phyloP scores from a whole-genome alignment of 108 stramenopile genomes.

The Nitzschia inconspicua region DNA sequence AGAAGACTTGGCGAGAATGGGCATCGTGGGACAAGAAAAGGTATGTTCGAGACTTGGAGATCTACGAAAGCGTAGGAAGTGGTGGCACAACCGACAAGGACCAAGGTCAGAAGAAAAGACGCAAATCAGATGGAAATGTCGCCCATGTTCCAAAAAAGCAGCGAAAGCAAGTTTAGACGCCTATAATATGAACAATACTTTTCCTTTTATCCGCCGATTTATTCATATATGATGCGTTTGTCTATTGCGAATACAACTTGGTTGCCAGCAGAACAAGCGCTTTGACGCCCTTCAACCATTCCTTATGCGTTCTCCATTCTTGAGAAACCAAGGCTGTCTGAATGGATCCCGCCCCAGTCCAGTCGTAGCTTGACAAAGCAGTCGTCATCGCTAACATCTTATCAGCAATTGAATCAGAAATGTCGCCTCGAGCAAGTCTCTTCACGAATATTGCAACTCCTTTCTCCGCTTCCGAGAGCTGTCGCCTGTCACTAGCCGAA shows the following conservation, averaged over 20 bases:
- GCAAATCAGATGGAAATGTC: neutral
- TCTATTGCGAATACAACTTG: slow-evolving; percentile 50
- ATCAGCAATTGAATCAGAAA: slow-evolving; percentile 51
- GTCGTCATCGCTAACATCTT: slow-evolving; percentile 47
- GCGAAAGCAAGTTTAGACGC: neutral
- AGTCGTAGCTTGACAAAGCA: slow-evolving; percentile 58
- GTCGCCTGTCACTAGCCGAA: slow-evolving; percentile 65
- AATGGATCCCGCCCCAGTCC: slow-evolving; percentile 50
- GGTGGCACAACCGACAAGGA: neutral
- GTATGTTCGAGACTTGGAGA: slow-evolving; percentile 46
- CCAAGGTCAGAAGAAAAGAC: neutral
- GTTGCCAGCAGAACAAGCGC: slow-evolving; percentile 82
- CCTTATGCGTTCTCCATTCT: slow-evolving; percentile 92
- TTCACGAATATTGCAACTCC: slow-evolving; percentile 73
- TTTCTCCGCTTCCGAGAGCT: slow-evolving; percentile 74
- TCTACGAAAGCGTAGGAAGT: slow-evolving; percentile 8
- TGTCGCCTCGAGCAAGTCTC: slow-evolving; percentile 58
- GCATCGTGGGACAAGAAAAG: slow-evolving; percentile 76
- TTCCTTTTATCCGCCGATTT: no score
- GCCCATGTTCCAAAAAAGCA: slow-evolving; percentile 6
- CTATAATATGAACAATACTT: neutral
- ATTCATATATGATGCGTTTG: no score
- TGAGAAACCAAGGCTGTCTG: slow-evolving; percentile 75
- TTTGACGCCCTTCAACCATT: slow-evolving; percentile 96
- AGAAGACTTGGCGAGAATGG: slow-evolving; percentile 67